phyloP scores from a whole-genome alignment of 495 filamentous ascomycete genomes.

The Trichoderma virens region DNA sequence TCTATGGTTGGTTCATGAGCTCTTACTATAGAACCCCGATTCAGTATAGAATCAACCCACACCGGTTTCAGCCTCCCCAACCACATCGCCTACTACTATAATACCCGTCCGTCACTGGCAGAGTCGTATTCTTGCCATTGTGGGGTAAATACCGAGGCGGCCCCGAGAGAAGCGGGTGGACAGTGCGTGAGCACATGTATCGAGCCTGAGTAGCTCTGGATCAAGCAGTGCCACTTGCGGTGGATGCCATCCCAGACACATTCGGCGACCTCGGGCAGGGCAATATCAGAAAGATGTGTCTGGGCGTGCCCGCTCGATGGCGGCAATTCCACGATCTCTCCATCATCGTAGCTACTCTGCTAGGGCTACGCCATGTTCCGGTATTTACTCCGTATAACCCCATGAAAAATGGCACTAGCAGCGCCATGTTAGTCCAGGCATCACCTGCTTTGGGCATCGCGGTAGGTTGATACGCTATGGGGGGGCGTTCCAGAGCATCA shows the following conservation, averaged over 20 bases:
- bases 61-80: not conserved
- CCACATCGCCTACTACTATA: too few species aligned
- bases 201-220: not conserved
- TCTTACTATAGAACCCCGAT: not conserved
- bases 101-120: not conserved
- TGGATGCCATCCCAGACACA: not conserved
- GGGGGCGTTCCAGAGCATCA: not conserved
- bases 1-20: not conserved
- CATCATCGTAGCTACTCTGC: not conserved
- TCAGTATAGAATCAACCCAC: not conserved
- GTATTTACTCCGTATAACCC: too few species aligned
- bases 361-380: not conserved
- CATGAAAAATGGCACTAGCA: too few species aligned
- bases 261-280: slow-evolving; percentile 4
- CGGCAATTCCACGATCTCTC: not conserved
- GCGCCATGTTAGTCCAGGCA: not conserved
- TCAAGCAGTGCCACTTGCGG: not conserved
- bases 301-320: not conserved
- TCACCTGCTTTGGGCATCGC: too few species aligned
- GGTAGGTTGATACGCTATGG: not conserved
- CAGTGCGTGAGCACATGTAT: not conserved
- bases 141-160: not conserved
- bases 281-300: not conserved
- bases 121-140: not conserved
- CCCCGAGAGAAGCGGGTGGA: not conserved